Evolutionary conservation across 75 land plant genomes (phyloP).

Genomic region (Sequoia sempervirens): DNA sequence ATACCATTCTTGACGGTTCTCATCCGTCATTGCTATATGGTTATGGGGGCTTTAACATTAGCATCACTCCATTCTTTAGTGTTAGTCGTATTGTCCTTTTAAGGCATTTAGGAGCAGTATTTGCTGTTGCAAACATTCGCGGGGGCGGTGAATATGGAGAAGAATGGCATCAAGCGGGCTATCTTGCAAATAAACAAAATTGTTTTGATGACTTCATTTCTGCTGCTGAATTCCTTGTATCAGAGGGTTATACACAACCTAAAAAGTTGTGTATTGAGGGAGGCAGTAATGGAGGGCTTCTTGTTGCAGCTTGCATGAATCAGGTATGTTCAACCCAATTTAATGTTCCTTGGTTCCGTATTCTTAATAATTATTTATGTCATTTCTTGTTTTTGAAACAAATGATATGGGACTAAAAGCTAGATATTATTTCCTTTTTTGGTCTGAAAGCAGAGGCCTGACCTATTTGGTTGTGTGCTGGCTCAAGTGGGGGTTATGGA

Average conservation of each 20-base stretch:
- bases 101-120: conserved; percentile 59
- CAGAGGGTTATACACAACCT: conserved; percentile 74
- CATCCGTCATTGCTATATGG: conserved; percentile 87
- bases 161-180: conserved; percentile 96
- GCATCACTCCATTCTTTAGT: conserved; percentile 78
- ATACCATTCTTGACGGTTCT: conserved; percentile 50
- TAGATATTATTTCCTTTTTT: neutral
- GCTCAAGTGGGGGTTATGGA: conserved; percentile 99
- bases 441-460: conserved; percentile 76
- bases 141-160: conserved; percentile 99
- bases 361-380: neutral
- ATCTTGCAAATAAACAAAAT: conserved; percentile 83
- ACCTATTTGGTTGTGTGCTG: conserved; percentile 93
- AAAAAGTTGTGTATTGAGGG: conserved; percentile 90
- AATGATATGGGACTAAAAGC: neutral
- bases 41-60: conserved; percentile 90
- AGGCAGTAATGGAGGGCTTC: conserved; percentile 96
- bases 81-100: conserved; percentile 49
- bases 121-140: conserved; percentile 87
- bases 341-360: neutral
- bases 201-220: conserved; percentile 97
- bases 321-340: conserved; percentile 48
- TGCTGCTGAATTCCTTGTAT: conserved; percentile 73
- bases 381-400: neutral
- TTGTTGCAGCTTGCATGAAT: conserved; percentile 94